phyloP scores from a whole-genome alignment of 495 filamentous ascomycete genomes.

The Diplogelasinospora grovesii region DNA sequence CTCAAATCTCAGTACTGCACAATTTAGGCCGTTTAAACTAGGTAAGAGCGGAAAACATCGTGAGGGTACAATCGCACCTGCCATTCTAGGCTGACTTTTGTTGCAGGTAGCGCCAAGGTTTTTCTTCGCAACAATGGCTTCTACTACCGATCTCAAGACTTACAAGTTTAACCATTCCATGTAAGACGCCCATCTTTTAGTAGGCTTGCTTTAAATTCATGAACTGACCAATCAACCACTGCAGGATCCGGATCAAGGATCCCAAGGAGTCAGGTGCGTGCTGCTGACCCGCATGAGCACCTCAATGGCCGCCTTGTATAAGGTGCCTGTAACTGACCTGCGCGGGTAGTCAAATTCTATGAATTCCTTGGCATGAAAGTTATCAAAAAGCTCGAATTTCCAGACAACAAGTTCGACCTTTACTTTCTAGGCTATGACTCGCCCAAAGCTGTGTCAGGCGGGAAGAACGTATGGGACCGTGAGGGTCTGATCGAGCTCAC shows the following conservation, averaged over 20 bases:
- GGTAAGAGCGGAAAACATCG: no score
- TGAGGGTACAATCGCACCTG: no score
- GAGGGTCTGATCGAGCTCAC: slow-evolving; percentile 89
- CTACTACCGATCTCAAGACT: slow-evolving; percentile 62
- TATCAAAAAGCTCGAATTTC: slow-evolving; percentile 63
- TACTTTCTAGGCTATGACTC: slow-evolving; percentile 77
- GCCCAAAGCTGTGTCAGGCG: slow-evolving; percentile 51
- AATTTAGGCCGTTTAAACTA: no score
- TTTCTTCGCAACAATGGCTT: slow-evolving; percentile 54
- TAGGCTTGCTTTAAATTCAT: slow-evolving; percentile 16
- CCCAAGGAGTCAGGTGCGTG: slow-evolving; percentile 66
- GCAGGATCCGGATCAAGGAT: slow-evolving; percentile 90
- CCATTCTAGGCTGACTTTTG: no score
- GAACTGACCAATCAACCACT: not conserved
- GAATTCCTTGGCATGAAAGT: slow-evolving; percentile 84
- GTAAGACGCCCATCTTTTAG: slow-evolving; percentile 51
- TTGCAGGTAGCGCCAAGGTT: not conserved
- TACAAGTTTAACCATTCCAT: slow-evolving; percentile 84
- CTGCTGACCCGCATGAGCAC: not conserved
- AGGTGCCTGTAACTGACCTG: no score
- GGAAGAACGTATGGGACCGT: slow-evolving; percentile 68
- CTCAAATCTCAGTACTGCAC: no score
- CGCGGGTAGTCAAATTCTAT: slow-evolving; percentile 88
- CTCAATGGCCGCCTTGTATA: no score
- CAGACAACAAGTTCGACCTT: slow-evolving; percentile 81